These are phyloP conservation scores for Tolypocladium sp. DNA, from an alignment of 2,329 filamentous ascomycete genomes.

Conservation along the genomic window DNA sequence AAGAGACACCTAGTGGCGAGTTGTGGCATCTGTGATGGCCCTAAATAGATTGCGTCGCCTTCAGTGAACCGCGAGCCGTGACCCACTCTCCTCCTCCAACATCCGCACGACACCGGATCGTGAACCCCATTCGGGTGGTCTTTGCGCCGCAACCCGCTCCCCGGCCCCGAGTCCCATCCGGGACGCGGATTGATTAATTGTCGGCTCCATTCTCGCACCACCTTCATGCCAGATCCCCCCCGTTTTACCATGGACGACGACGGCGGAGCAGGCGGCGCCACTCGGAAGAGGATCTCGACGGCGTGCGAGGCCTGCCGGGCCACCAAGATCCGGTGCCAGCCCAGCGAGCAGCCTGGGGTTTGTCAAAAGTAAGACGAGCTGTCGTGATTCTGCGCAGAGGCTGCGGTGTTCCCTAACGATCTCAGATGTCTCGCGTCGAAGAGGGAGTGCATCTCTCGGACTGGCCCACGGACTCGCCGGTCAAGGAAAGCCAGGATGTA, in stretches of 20 bases:
- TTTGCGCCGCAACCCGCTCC: not conserved
- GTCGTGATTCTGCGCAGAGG: not conserved
- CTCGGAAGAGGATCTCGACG: constrained; percentile 23
- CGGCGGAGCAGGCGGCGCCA: constrained; percentile 3
- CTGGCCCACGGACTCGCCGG: constrained; percentile 39
- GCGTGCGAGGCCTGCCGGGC: constrained; percentile 45
- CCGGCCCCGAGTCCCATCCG: not conserved
- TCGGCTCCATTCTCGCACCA: not conserved
- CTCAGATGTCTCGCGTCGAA: constrained; percentile 42
- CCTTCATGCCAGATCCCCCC: not conserved
- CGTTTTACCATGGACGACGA: constrained; percentile 6
- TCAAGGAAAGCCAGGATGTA: constrained; percentile 34
- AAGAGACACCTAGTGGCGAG: not conserved
- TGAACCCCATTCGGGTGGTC: not conserved
- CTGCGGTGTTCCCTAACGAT: not conserved
- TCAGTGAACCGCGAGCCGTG: not conserved
- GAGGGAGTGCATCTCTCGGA: constrained; percentile 43
- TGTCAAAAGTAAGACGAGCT: constrained; percentile 36
- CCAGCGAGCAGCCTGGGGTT: constrained; percentile 35
- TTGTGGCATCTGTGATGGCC: not conserved
- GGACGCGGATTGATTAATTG: not conserved
- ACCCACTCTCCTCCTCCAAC: not conserved
- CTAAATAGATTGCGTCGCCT: too few relatives aligned
- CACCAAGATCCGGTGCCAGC: constrained; percentile 44
- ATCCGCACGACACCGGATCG: constrained; percentile 1